phyloP scores from a whole-genome alignment of 2,329 filamentous ascomycete species.

The Botrytis byssoidea region DNA sequence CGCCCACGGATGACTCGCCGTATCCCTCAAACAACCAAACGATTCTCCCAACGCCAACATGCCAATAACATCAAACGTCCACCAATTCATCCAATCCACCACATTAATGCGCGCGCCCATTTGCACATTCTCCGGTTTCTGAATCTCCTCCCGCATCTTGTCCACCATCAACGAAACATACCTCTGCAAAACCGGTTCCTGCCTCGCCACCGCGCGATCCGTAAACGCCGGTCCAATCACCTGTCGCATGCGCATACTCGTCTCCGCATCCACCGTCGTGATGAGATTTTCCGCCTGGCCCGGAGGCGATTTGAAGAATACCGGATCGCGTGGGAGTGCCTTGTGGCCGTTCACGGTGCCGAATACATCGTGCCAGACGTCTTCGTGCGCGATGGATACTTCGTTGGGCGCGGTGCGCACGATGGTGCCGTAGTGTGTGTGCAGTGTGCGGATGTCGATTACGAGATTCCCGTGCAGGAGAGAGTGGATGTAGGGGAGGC shows the following conservation, averaged over 20 bases:
- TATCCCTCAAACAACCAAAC: neutral
- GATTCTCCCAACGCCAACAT: neutral
- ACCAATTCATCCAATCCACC: slow-evolving; percentile 7
- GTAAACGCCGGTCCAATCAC: neutral
- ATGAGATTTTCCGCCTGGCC: neutral
- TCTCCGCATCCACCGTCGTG: neutral
- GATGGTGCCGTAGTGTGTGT: slow-evolving; percentile 25
- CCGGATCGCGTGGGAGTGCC: neutral
- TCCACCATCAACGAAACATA: neutral
- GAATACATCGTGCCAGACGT: slow-evolving; percentile 35
- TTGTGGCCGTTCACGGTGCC: neutral
- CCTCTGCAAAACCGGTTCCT: neutral
- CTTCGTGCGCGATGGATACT: slow-evolving; percentile 15
- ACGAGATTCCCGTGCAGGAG: neutral
- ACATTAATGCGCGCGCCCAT: neutral
- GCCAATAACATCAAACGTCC: neutral
- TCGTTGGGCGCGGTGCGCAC: slow-evolving; percentile 26
- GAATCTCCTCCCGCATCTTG: neutral
- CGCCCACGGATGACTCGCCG: neutral
- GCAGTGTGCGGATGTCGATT: slow-evolving; percentile 36
- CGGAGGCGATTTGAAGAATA: neutral
- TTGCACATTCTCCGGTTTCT: neutral
- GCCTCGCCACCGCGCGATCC: neutral
- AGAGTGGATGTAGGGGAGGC: slow-evolving; percentile 14
- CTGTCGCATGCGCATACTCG: neutral